These are phyloP conservation scores for Cladophialophora exuberans DNA, from an alignment of 2,329 filamentous ascomycete species.

Conservation along the genomic window DNA sequence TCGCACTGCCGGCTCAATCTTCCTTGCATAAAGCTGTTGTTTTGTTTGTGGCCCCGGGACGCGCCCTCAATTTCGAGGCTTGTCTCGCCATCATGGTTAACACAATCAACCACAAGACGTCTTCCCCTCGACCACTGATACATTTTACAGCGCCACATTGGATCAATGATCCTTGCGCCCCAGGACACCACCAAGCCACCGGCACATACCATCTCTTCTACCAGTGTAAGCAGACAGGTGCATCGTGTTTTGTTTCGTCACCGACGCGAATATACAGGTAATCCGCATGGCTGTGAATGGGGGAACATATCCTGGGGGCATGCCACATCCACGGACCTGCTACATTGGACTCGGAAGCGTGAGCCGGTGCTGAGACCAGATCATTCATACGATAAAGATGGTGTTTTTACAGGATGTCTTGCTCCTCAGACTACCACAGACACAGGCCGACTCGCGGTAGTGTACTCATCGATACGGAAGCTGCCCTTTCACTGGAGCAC, in stretches of 20 bases:
- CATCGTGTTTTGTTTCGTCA: no score
- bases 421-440: slow-evolving; percentile 36
- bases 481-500: slow-evolving; percentile 48
- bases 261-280: no score
- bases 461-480: slow-evolving; percentile 47
- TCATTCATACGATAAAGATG: slow-evolving; percentile 43
- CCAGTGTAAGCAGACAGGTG: no score
- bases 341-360: slow-evolving; percentile 39
- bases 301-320: slow-evolving; percentile 49
- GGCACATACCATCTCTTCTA: slow-evolving; percentile 47
- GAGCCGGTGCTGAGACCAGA: slow-evolving; percentile 40
- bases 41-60: no score
- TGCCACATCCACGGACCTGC: slow-evolving; percentile 43
- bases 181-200: slow-evolving; percentile 44
- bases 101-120: no score
- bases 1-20: no score
- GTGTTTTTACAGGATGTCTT: slow-evolving; percentile 49
- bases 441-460: slow-evolving; percentile 38
- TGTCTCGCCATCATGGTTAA: no score
- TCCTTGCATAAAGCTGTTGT: no score
- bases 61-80: no score
- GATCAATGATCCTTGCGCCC: slow-evolving; percentile 51
- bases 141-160: no score
- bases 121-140: no score
- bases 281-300: no score